Evolutionary conservation across 768 basidiomycete species (phyloP), one percentile per base, ranked within the genome.

Genomic region (Mycena kentingensis): DNA sequence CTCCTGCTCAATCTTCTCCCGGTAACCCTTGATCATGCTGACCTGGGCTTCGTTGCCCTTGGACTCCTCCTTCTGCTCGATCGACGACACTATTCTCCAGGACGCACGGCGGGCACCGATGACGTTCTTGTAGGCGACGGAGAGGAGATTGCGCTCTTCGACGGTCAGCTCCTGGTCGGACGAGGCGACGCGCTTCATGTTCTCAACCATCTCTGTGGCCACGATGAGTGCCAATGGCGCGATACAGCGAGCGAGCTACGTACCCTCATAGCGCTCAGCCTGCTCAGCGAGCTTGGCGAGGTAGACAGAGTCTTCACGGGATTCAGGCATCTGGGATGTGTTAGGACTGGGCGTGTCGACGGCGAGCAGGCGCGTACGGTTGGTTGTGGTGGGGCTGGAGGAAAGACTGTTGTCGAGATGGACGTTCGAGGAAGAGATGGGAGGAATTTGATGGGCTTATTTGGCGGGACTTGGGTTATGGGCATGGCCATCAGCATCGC

Each of bases 221-320:
- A 36, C 47, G 45, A 28, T 62, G 41, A 51, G 54, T 58, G 55
- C 52, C 49, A 45, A n/a, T 34, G 39, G 54, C 34, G 31, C 51
- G 36, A 29, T 55, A 28, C 32, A 45, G 46, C 29, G 49, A 21
- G 36, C 15, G 29, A 46, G 24, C 49, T 31, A 68, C 77, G 44
- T 37, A 88, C 95, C 95, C 81, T 98, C 95, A 72, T 98, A 98
- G 45, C 96, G 95, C 83, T 98, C 95, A 66, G 96, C 96, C 81
- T 98, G 94, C 81, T 98, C 94, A 72, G 93, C 93, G 80, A 98
- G 93, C 91, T 98, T 98, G 79, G 96, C 95, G 77, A 97, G 94
- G 84, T 98, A 98, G 76, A 98, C 95, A 66, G 89, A 93, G 75
- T 95, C 92, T 85, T 95, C 93, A 69, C 93, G 92, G 70, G 83